Evolutionary conservation across 2,329 filamentous ascomycete species (phyloP).

Genomic region (Aphanoascus verrucosus): DNA sequence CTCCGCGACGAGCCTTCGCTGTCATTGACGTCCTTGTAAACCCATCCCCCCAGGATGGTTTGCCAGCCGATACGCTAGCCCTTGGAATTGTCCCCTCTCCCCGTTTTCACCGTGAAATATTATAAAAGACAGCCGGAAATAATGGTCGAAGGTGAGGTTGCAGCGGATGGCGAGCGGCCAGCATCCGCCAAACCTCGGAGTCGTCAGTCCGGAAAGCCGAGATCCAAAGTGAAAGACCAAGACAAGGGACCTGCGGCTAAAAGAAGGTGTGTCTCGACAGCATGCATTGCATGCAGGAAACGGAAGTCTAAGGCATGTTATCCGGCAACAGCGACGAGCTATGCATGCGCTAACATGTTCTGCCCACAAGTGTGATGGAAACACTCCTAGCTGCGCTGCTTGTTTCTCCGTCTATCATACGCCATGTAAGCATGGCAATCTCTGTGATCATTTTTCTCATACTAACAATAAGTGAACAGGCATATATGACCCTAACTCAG

Average conservation of each 20-base stretch:
- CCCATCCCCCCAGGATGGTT: background rate
- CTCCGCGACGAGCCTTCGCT: too few relatives aligned
- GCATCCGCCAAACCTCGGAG: constrained; percentile 14
- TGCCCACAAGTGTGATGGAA: constrained; percentile 62
- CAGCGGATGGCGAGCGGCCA: background rate
- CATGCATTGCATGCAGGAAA: constrained; percentile 67
- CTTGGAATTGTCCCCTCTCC: background rate
- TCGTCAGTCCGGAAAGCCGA: constrained; percentile 19
- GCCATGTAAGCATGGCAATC: constrained; percentile 24
- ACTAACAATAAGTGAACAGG: constrained; percentile 39
- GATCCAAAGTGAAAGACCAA: constrained; percentile 24
- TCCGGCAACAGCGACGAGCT: background rate
- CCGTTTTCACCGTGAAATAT: too few relatives aligned
- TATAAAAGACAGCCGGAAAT: background rate
- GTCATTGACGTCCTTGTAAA: background rate
- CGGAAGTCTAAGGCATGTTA: constrained; percentile 58
- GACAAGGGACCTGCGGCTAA: constrained; percentile 38
- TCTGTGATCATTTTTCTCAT: background rate
- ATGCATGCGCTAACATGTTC: background rate
- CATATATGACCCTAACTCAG: constrained; percentile 90
- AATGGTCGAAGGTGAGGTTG: constrained; percentile 1
- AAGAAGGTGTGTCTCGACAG: constrained; percentile 71
- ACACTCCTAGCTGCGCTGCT: constrained; percentile 83
- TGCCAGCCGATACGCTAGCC: background rate
- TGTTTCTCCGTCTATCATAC: constrained; percentile 77